Base-by-base conservation (phyloP, 495 filamentous ascomycete species). In the Alectoria sarmentosa region DNA sequence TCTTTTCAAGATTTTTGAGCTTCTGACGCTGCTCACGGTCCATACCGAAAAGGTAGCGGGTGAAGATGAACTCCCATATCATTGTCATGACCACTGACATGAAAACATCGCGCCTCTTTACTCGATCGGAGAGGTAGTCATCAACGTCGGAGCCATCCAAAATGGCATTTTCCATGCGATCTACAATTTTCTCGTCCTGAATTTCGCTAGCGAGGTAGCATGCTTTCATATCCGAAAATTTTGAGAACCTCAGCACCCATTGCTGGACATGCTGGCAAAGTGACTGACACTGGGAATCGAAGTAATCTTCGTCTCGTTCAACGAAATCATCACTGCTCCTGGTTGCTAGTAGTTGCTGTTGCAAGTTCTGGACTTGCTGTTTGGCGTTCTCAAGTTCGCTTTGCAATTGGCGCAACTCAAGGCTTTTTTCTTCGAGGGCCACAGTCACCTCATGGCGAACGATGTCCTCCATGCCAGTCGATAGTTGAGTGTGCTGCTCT, bases 61-160 rank as follows among this genome's bases (percentile, higher is more conserved):
- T 96, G 75, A 98, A 98, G 72, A 98, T 86, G 71, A 90, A 96
- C 73, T 98, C 93, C 91, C 91, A 97, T 42, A 98, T 85, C 90
- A 98, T 96, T 54, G 86, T 92, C 91, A 97, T 98, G 67, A 91
- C 87, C 68, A 98, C 89, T 32, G 90, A 92, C 89, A 96, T 96
- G 78, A 98, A 95, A 41, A 97, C 88, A 76, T 96, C 90, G 42
- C 91, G 85, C 59, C 94, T 86, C 65, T 84, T 84, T 60, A 94
- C 88, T 52, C 95, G 88, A 71, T 98, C 95, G 66, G 81, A 81
- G 17, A 98, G 85, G 72, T 92, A 92, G 59, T 77, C 77, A 69
- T 98, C 90, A 30, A 93, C 90, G 70, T 96, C 92, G 41, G 90
- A 88, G 63, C 92, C 94, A 74, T 98, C 94, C 46, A 98, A 82